A percentile compares a stretch with the other conserved stretches of the same genome.
phyloP scores from a whole-genome alignment of 2,329 filamentous ascomycete species.

The Bipolaris victoriae region DNA sequence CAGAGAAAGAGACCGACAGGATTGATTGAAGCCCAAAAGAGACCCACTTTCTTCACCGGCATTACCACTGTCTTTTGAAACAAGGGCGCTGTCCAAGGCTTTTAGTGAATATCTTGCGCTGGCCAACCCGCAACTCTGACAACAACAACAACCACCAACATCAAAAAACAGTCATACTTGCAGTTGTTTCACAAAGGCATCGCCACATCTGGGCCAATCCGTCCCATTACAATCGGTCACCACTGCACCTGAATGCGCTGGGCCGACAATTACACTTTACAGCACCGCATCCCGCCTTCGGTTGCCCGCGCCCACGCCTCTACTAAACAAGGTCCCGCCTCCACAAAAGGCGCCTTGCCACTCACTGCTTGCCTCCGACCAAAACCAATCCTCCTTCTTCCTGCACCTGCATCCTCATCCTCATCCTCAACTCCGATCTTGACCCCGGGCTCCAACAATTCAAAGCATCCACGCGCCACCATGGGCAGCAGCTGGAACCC shows the following conservation, averaged over 20 bases:
- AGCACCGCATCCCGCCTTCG: constrained; percentile 24
- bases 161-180: constrained; percentile 2
- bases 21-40: constrained; percentile 6
- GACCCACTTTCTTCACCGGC: constrained; percentile 10
- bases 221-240: neutral
- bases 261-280: constrained; percentile 22
- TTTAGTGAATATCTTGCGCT: neutral
- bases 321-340: neutral
- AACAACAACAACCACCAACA: neutral
- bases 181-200: neutral
- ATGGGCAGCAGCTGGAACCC: constrained; percentile 47
- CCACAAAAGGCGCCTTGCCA: constrained; percentile 3
- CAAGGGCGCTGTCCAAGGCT: neutral
- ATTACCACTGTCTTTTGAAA: neutral
- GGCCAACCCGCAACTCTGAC: neutral
- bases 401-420: constrained; percentile 6
- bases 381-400: constrained; percentile 19
- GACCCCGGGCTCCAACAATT: neutral
- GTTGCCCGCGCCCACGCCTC: constrained; percentile 15
- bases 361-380: constrained; percentile 13
- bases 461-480: constrained; percentile 8
- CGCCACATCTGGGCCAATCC: neutral
- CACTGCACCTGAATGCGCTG: constrained; percentile 24
- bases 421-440: neutral
- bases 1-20: neutral